Base-by-base conservation (phyloP, 2,329 filamentous ascomycete species). In the Diaporthe sp. region DNA sequence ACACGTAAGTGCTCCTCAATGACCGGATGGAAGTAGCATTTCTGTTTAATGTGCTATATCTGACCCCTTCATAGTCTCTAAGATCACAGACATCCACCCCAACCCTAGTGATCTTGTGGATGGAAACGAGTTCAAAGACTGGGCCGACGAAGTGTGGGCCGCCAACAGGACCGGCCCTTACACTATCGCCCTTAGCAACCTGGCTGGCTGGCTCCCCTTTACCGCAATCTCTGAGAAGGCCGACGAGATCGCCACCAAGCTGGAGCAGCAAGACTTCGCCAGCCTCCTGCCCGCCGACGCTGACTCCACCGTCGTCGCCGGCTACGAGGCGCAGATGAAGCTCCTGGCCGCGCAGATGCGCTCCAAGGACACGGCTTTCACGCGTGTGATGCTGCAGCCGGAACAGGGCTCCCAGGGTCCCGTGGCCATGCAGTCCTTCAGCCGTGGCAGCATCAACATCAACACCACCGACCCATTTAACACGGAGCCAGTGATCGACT, bases 361-460 rank as follows among this genome's bases (percentile, higher is more conserved):
- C 4, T 81, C 81, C 13, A 78, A 80, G 42, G 77, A 81, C 75
- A 84, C 83, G 7, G 80, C 80, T 3, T 84, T 84, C 77, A 73
- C 77, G 17, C 74, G 81, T 15, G 78, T 81, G 3, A 73, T 78
- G 9, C 77, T 84, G 47, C 80, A 84, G 68, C 80, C 82, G 15
- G 50, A 15, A 0, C 39, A 42, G 10, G 71, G 71, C 5, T 8
- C 55, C 61, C 25, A 73, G 39, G 71, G 71, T 4, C 71, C 71
- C 30, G 61, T 73, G 13, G 59, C 65, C 2, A 32, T 73, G 71
- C 71, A 73, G 61, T 37, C 71, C 27, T 74, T 83, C 63, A 82
- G 83, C 47, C 82, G 83, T 6, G 84, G 83, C 37, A 81, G 78
- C 22, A 79, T 85, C 61, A 83, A 83, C 74, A 80, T 86, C 79